These are phyloP conservation scores for Lactarius quietus DNA, from an alignment of 768 basidiomycete species.

Conservation along the genomic window DNA sequence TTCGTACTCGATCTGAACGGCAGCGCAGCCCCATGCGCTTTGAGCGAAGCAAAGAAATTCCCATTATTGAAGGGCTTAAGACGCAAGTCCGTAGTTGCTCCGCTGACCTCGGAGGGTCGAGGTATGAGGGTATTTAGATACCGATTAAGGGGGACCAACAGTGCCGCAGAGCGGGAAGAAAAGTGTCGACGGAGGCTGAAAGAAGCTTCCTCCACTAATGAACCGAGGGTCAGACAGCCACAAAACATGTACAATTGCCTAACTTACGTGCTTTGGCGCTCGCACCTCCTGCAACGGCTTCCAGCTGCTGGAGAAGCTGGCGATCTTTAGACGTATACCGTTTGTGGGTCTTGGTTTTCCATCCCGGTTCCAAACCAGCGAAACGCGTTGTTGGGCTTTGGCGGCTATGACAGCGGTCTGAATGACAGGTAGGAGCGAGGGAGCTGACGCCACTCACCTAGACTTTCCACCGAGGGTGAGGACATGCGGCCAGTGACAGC, in stretches of 20 bases:
- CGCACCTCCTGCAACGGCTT: constrained; percentile 49
- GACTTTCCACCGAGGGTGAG: constrained; percentile 60
- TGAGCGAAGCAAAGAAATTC: constrained; percentile 71
- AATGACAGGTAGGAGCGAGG: not conserved
- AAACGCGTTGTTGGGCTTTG: constrained; percentile 10
- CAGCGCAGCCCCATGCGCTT: constrained; percentile 61
- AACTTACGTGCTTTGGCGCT: constrained; percentile 51
- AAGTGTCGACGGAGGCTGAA: constrained; percentile 76
- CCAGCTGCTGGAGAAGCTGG: constrained; percentile 64
- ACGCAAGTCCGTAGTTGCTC: constrained; percentile 36
- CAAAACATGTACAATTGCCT: constrained; percentile 8
- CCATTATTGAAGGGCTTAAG: constrained; percentile 67
- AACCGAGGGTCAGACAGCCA: constrained; percentile 3
- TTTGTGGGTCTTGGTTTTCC: constrained; percentile 76
- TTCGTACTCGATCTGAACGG: constrained; percentile 69
- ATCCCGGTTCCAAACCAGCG: constrained; percentile 61
- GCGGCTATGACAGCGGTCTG: not conserved
- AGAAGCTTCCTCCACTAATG: constrained; percentile 56
- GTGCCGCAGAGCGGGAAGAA: constrained; percentile 74
- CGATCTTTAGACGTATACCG: constrained; percentile 85
- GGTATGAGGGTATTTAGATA: constrained; percentile 89
- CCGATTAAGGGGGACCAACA: constrained; percentile 86
- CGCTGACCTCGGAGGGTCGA: constrained; percentile 47
- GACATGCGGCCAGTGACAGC: constrained; percentile 83
- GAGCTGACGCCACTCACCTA: constrained; percentile 38